Base-by-base conservation (phyloP, 2,329 filamentous ascomycete genomes). In the Apiospora phragmitis region DNA sequence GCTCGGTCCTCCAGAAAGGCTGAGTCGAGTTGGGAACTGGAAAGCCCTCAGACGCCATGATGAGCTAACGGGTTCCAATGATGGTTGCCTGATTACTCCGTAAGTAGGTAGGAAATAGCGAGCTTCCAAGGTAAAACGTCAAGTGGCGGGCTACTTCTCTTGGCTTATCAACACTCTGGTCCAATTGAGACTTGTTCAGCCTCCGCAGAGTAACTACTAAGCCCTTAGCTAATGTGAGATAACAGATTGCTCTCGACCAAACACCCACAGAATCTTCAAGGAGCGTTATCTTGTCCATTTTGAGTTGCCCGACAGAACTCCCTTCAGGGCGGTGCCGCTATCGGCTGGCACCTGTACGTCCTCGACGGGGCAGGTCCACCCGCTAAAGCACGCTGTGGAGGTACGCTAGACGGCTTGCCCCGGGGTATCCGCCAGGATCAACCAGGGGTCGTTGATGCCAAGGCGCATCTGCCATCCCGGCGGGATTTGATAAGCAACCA, bases 1-100 rank as follows among this genome's bases (percentile, higher is more conserved):
- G 85, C 75, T 88, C 82, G 67, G 81, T 85, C 71, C 87, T 85
- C 87, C 87, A 89, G 80, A 88, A 88, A 0, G 86, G 87, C 32
- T 79, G 74, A 6, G 82, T 84, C 1, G 85, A 67, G 71, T 77
- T 73, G 8, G 76, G 70, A 16, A 78, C 77, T 51, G 76, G 77
- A 38, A 75, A 74, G 24, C 42, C 38, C 5, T 65, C 65, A n/a
- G 51, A 21, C 35, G 67, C 47, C 67, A 68, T 51, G 9, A 29
- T 21, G 51, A 59, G 16, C 51, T 32, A 16, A 11, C 32, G 5
- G 24, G 24, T 26, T 51, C 24, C 18, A 47, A 24, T 42, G 41
- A 42, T 7, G 9, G n/a, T 2, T 32, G 21, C 24, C 24, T 26
- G 26, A 18, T 14, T 55, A 32, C 11, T 42, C 12, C 3, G 11